Base-by-base conservation (phyloP, 2,329 filamentous ascomycete species). In the Xylaria sp. region DNA sequence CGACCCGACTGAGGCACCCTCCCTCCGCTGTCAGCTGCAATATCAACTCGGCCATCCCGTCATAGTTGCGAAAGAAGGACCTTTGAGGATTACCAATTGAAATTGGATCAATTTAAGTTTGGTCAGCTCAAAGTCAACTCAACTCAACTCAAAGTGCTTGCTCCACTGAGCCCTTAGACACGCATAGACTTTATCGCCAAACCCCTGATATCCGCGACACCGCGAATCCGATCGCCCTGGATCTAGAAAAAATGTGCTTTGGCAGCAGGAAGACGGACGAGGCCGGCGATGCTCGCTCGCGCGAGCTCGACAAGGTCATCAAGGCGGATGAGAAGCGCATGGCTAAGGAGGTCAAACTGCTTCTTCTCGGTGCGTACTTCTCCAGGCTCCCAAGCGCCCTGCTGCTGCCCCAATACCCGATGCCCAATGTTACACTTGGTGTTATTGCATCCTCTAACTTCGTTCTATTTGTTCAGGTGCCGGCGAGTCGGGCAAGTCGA, bases 401-500 rank as follows among this genome's bases (percentile, higher is more conserved):
- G 58, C 58, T 47, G 47, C 70, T 69, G 47, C 70, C 69, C 10
- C 29, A 8, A n/a, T 44, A 6, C 40, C 40, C 2, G 8, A 18
- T 18, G 40, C 18, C 18, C 18, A 42, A 50, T 69, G 68, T 74
- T 66, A 74, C 70, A 68, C 61, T 64, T 66, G 55, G 58, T 69
- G 54, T 64, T 65, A 50, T 65, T 51, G 58, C 72, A 55, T 69
- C 60, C 58, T 74, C 75, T 77, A 64, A 77, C 72, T 50, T 73
- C 63, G 67, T 53, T 42, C 23, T 62, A 69, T 72, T 64, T 66
- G 44, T 72, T 72, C 75, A 98, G 94, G 95, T 81, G 95, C 95
- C 76, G 95, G 95, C 78, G 95, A 98, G 83, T 96, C 92, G 68
- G 93, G 95, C 73, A 98, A 98, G 83, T 98, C 95, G 9, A 98